These are phyloP conservation scores for Tetrahymena borealis DNA, from an alignment of 73 alveolate genomes.

Conservation along the genomic window DNA sequence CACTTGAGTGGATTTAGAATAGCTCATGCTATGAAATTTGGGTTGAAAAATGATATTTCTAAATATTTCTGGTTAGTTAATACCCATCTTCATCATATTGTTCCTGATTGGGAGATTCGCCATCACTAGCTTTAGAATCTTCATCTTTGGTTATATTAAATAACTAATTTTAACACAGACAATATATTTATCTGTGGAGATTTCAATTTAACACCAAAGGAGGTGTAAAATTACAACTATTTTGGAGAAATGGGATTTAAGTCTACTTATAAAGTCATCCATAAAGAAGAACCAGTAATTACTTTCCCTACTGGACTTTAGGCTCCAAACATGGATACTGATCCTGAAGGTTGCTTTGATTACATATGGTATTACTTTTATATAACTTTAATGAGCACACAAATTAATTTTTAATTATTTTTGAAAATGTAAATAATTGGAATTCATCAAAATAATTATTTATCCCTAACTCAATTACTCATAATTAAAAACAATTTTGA, in stretches of 20 bases:
- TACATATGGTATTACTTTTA: constrained; percentile 45
- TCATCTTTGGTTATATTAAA: constrained; percentile 18
- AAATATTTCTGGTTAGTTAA: constrained; percentile 37
- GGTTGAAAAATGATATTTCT: background rate
- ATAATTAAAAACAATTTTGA: too few species aligned
- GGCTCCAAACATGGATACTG: constrained; percentile 73
- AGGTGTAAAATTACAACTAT: constrained; percentile 36
- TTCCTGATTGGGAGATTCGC: constrained; percentile 43
- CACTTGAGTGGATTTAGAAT: constrained; percentile 45
- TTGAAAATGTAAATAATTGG: too few species aligned
- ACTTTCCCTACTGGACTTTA: constrained; percentile 75
- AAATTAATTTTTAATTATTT: too few species aligned
- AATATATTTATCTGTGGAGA: constrained; percentile 56
- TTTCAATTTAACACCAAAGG: constrained; percentile 48
- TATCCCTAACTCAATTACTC: too few species aligned
- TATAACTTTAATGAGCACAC: too few species aligned
- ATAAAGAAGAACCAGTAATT: constrained; percentile 60
- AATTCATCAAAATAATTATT: too few species aligned
- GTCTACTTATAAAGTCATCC: constrained; percentile 35
- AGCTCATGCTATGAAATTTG: constrained; percentile 7
- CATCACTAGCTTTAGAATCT: constrained; percentile 35
- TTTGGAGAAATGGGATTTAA: constrained; percentile 31
- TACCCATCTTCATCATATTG: constrained; percentile 64
- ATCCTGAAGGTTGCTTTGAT: constrained; percentile 63
- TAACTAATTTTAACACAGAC: constrained; percentile 3